phyloP scores from a whole-genome alignment of 2,329 filamentous ascomycete species.

The Raffaelea arxii region DNA sequence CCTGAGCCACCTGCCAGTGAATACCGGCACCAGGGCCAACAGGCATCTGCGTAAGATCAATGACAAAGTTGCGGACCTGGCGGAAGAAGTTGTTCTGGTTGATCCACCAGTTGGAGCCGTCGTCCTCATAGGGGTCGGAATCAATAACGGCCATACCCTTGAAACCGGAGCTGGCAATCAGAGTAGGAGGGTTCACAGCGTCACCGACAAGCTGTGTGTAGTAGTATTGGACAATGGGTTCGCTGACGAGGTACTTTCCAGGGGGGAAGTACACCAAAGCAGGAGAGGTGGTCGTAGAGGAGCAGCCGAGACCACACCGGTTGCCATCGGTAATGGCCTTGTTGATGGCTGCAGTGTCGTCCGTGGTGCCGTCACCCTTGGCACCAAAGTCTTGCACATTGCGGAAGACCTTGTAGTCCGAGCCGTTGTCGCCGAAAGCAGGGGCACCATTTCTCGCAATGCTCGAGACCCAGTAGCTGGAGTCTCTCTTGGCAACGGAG shows the following conservation, averaged over 20 bases:
- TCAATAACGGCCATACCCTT: constrained; percentile 83
- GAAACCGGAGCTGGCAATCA: constrained; percentile 67
- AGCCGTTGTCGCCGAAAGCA: constrained; percentile 50
- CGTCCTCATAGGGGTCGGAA: constrained; percentile 67
- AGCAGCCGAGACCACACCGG: constrained; percentile 73
- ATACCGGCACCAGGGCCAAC: constrained; percentile 56
- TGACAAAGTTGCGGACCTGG: constrained; percentile 70
- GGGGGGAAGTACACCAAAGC: constrained; percentile 87
- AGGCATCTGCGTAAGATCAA: constrained; percentile 62
- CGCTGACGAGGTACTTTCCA: constrained; percentile 74
- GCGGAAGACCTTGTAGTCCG: constrained; percentile 62
- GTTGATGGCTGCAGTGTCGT: constrained; percentile 88
- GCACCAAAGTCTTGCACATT: constrained; percentile 72
- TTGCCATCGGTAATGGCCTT: constrained; percentile 64
- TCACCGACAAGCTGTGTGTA: constrained; percentile 92
- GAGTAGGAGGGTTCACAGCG: constrained; percentile 56
- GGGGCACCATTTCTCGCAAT: constrained; percentile 61
- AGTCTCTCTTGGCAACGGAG: constrained; percentile 5
- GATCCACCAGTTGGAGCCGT: constrained; percentile 64
- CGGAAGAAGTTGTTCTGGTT: constrained; percentile 83
- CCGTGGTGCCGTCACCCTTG: constrained; percentile 55
- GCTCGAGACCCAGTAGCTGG: constrained; percentile 60
- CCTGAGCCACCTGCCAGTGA: constrained; percentile 81
- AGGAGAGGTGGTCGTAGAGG: constrained; percentile 73
- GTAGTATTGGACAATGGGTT: constrained; percentile 75